These are phyloP conservation scores for Apiotrichum sp. DNA, from an alignment of 1,284 basidiomycete genomes.

Conservation along the genomic window DNA sequence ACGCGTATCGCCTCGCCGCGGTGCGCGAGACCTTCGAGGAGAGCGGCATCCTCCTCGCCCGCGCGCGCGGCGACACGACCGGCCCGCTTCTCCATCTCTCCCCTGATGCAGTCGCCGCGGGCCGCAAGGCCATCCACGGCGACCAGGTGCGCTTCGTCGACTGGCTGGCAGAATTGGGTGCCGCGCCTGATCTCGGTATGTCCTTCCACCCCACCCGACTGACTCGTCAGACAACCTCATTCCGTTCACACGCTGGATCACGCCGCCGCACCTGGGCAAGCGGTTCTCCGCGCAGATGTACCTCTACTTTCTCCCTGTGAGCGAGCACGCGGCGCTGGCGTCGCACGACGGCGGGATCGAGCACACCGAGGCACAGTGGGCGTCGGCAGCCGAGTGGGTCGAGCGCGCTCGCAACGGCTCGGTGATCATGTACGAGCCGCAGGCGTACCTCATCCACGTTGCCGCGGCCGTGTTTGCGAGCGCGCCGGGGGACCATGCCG, in stretches of 20 bases:
- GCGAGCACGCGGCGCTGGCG: background rate
- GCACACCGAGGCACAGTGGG: constrained; percentile 14
- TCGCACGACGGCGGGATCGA: constrained; percentile 18
- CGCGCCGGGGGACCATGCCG: constrained; percentile 2
- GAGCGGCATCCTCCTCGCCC: constrained; percentile 15
- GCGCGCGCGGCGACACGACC: background rate
- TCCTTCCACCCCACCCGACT: background rate
- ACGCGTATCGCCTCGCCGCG: constrained; percentile 9
- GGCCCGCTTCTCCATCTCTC: constrained; percentile 3
- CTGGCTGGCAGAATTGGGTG: constrained; percentile 10
- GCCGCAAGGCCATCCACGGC: constrained; percentile 6
- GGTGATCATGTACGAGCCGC: constrained; percentile 15
- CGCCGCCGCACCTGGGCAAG: constrained; percentile 7
- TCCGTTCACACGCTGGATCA: constrained; percentile 19
- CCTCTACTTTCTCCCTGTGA: constrained; percentile 16
- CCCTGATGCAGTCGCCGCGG: background rate
- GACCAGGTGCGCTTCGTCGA: constrained; percentile 13
- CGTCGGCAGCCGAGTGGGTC: constrained; percentile 9
- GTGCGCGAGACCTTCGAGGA: constrained; percentile 20
- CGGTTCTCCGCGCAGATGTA: constrained; percentile 21
- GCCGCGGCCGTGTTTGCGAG: constrained; percentile 5
- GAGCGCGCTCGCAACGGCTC: background rate
- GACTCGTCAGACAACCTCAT: constrained; percentile 7
- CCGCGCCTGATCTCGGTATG: constrained; percentile 7
- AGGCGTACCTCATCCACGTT: constrained; percentile 14